These are phyloP conservation scores for Leccinum solheimii DNA, from an alignment of 1,284 basidiomycete genomes.

Conservation along the genomic window DNA sequence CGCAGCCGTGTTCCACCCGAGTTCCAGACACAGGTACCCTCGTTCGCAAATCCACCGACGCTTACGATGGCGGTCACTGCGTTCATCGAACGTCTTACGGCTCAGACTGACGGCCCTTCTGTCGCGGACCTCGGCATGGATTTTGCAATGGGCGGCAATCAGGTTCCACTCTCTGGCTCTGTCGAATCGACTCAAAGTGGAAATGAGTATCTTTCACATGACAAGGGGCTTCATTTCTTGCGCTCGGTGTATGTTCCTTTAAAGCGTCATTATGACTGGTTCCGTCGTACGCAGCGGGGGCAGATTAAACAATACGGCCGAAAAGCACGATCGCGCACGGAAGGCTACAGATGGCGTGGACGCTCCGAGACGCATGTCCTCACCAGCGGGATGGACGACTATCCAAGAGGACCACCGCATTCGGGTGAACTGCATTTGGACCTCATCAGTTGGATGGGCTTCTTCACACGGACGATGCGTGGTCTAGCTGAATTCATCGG, in stretches of 20 bases:
- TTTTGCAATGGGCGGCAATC: conserved; percentile 46
- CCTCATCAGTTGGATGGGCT: conserved; percentile 93
- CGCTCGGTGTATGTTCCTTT: conserved; percentile 80
- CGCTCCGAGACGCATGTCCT: conserved; percentile 83
- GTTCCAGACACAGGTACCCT: conserved; percentile 91
- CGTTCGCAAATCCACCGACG: conserved; percentile 92
- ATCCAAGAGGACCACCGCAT: conserved; percentile 85
- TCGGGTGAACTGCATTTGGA: conserved; percentile 91
- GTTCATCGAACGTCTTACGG: conserved; percentile 76
- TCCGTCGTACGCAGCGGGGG: conserved; percentile 88
- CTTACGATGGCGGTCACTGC: conserved; percentile 88
- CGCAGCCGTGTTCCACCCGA: conserved; percentile 87
- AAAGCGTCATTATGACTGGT: conserved; percentile 93
- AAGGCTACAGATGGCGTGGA: conserved; percentile 95
- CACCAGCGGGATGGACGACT: conserved; percentile 95
- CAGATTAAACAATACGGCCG: conserved; percentile 90
- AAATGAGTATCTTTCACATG: conserved; percentile 56
- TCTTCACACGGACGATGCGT: conserved; percentile 87
- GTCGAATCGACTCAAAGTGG: conserved; percentile 31
- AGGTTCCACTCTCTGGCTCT: conserved; percentile 45
- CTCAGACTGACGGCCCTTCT: conserved; percentile 45
- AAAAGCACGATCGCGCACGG: conserved; percentile 77
- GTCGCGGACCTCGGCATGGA: conserved; percentile 66
- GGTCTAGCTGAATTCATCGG: conserved; percentile 83
- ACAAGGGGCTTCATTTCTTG: conserved; percentile 68